These are phyloP conservation scores for Agastache rugosa DNA, from an alignment of 257 asterid genomes.

Conservation along the genomic window DNA sequence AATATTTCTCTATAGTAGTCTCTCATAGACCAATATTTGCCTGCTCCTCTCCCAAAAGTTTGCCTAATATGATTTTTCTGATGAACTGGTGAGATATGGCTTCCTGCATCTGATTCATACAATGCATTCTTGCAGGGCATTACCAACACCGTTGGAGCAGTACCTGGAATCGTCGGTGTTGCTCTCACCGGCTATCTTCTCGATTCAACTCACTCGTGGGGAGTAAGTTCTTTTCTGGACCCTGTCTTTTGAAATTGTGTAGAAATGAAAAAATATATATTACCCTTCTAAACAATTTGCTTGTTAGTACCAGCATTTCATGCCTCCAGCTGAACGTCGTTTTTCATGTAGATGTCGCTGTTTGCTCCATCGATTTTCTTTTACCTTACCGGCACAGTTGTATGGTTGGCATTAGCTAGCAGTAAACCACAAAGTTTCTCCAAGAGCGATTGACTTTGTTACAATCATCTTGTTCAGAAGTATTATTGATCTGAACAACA, in stretches of 20 bases:
- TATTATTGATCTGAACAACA: conserved; percentile 45
- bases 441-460: conserved; percentile 44
- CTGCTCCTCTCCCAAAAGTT: conserved; percentile 7
- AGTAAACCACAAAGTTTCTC: conserved; percentile 84
- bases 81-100: neutral
- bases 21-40: no score
- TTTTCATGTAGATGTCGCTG: conserved; percentile 64
- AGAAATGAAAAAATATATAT: neutral
- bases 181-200: conserved; percentile 93
- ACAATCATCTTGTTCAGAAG: conserved; percentile 34
- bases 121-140: conserved; percentile 70
- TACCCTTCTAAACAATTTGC: neutral
- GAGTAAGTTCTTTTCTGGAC: conserved; percentile 56
- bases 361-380: conserved; percentile 93
- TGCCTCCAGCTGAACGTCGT: neutral
- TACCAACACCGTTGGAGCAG: conserved; percentile 95
- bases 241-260: neutral
- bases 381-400: conserved; percentile 93
- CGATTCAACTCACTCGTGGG: conserved; percentile 98
- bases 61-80: neutral
- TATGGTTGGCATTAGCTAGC: conserved; percentile 94
- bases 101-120: neutral
- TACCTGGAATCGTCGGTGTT: conserved; percentile 95
- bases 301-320: neutral
- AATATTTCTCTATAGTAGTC: neutral